Evolutionary conservation across 495 filamentous ascomycete species (phyloP).

Genomic region (Lasiosphaeriaceae sp.): DNA sequence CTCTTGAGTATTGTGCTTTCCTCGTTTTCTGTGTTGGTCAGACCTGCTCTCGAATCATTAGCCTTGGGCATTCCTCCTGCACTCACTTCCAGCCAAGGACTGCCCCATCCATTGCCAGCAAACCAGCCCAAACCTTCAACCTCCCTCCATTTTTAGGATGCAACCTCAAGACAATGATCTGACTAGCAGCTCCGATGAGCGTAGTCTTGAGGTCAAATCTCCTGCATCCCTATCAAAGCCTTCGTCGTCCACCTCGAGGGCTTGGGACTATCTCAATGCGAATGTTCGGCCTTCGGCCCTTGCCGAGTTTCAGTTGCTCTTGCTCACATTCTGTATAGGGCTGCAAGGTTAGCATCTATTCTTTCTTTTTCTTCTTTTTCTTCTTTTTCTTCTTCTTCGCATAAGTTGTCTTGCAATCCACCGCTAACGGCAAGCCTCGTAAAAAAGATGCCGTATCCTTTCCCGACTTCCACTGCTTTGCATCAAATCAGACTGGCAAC

Average conservation of each 20-base stretch:
- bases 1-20: too few species aligned
- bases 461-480: conserved; percentile 61
- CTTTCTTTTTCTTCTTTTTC: background rate
- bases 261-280: conserved; percentile 35
- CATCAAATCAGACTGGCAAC: conserved; percentile 65
- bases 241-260: conserved; percentile 14
- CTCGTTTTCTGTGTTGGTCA: too few species aligned
- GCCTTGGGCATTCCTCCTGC: background rate
- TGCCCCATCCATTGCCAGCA: background rate
- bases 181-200: background rate
- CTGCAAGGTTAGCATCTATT: conserved; percentile 26
- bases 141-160: background rate
- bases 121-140: background rate
- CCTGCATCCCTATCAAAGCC: background rate
- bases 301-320: conserved; percentile 38
- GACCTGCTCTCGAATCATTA: background rate
- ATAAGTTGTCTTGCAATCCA: too few species aligned
- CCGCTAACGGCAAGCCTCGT: background rate
- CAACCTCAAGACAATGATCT: background rate
- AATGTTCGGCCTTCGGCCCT: conserved; percentile 32
- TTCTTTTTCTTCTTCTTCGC: too few species aligned
- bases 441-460: conserved; percentile 54
- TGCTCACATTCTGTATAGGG: conserved; percentile 43
- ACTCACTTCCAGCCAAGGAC: background rate
- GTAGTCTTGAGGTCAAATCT: background rate